A percentile compares a stretch with the other conserved stretches of the same genome.
These are phyloP conservation scores for Yarrowia sp. DNA, from an alignment of 805 yeast species.

Conservation along the genomic window DNA sequence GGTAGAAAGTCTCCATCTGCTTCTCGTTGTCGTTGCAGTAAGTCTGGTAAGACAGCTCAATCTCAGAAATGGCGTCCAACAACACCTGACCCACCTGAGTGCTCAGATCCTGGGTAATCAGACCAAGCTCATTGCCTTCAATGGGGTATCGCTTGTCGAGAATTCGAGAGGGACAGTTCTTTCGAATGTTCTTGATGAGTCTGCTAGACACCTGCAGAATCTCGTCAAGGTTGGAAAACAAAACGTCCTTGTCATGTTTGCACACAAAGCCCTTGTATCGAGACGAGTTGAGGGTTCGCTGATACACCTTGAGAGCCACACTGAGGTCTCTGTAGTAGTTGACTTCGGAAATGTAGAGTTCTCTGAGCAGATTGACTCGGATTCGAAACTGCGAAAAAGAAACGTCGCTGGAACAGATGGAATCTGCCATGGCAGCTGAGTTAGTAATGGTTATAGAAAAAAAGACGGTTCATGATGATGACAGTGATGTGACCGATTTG, in stretches of 20 bases:
- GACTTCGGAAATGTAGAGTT: conserved; percentile 40
- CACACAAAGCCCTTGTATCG: conserved; percentile 32
- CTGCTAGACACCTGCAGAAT: conserved; percentile 36
- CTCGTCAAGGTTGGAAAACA: conserved; percentile 39
- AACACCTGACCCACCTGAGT: conserved; percentile 37
- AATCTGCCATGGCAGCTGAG: conserved; percentile 3
- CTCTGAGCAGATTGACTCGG: conserved; percentile 37
- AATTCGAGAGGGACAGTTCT: conserved; percentile 35
- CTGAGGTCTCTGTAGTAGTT: conserved; percentile 40
- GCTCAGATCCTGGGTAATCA: conserved; percentile 30
- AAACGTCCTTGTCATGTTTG: conserved; percentile 31
- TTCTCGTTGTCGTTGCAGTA: conserved; percentile 37
- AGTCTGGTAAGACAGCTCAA: conserved; percentile 38
- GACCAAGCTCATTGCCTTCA: conserved; percentile 27
- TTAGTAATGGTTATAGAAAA: not conserved
- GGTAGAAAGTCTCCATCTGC: conserved; percentile 35
- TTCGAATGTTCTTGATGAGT: conserved; percentile 34
- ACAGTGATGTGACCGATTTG: not conserved
- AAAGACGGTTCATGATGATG: not conserved
- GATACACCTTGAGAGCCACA: conserved; percentile 38
- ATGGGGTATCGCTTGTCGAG: conserved; percentile 31
- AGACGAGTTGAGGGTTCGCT: conserved; percentile 32
- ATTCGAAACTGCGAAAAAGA: conserved; percentile 8
- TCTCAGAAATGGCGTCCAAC: conserved; percentile 33
- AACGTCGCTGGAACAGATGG: not conserved